Evolutionary conservation across 2,329 filamentous ascomycete genomes (phyloP), one percentile per base, ranked within the genome.

Genomic region (Parascedosporium putredinis): DNA sequence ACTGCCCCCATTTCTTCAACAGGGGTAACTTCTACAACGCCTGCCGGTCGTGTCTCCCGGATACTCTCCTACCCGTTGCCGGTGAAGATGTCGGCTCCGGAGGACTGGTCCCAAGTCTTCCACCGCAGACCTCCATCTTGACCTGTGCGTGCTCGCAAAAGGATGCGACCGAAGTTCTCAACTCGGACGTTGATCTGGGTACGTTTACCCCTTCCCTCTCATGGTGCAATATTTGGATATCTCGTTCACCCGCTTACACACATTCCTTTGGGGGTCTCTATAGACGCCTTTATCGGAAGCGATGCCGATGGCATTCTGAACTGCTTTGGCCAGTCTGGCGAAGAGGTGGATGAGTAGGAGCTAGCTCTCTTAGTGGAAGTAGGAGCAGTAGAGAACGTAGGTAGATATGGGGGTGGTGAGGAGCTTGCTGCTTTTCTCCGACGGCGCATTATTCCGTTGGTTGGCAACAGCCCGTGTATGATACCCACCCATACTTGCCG

Each of bases 261-360:
- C n/a, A 42, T 31, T 31, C 27, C 27, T 31, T n/a, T n/a, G n/a
- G n/a, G n/a, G n/a, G 27, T 20, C 6, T 12, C 25, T 47, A 14
- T 43, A 49, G 47, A 49, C 10, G 23, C 40, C 8, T n/a, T 50
- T 10, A 25, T 50, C 9, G 48, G 48, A n/a, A 50, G 38, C 18
- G 27, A 31, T 29, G n/a, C n/a, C n/a, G 24, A 45, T 34, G 27
- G 48, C 3, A 18, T 25, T 29, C 27, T 50, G 2, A 40, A 43
- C 20, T 50, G 48, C 40, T 45, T 43, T 20, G 48, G 40, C 18
- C 40, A 45, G n/a, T 25, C 20, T 4, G 40, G 48, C 8, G 16
- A 50, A 42, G 18, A 29, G 5, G 25, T 40, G 8, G 43, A 27
- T 16, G 23, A 24, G 10, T 27, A 48, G 27, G 22, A 5, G 8